phyloP scores from a whole-genome alignment of 371 early-diverging fungal species.

The Mucor irregularis region DNA sequence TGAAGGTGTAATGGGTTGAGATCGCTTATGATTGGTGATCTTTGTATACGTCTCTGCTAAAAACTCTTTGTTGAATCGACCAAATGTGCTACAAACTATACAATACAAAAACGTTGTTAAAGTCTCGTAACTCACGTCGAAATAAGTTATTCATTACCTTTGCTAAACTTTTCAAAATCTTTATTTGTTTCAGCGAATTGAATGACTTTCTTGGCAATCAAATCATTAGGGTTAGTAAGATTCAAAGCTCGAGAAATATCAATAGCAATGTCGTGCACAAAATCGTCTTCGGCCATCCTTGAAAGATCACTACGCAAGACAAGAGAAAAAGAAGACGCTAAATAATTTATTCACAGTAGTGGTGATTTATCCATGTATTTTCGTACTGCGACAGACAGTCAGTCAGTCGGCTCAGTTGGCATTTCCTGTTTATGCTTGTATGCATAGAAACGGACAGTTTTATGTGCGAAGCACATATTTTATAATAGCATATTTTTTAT shows the following conservation, averaged over 20 bases:
- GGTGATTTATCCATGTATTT: too few relatives aligned
- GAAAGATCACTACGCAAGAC: too few relatives aligned
- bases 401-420: too few relatives aligned
- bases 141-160: conserved; percentile 30
- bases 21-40: conserved; percentile 38
- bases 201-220: conserved; percentile 59
- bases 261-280: conserved; percentile 60
- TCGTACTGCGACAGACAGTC: too few relatives aligned
- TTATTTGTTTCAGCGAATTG: conserved; percentile 58
- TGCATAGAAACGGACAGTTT: too few relatives aligned
- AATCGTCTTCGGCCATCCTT: conserved; percentile 40
- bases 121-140: not conserved
- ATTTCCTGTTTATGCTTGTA: too few relatives aligned
- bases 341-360: too few relatives aligned
- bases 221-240: conserved; percentile 59
- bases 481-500: too few relatives aligned
- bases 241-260: conserved; percentile 63
- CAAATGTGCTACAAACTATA: conserved; percentile 61
- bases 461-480: too few relatives aligned
- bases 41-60: conserved; percentile 50
- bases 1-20: conserved; percentile 3
- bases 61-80: conserved; percentile 57
- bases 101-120: not conserved
- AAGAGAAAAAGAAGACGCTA: too few relatives aligned
- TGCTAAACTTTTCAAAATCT: conserved; percentile 50